Evolutionary conservation across 2,329 filamentous ascomycete genomes (phyloP), one percentile per base, ranked within the genome.

Genomic region (Didymella pomorum): DNA sequence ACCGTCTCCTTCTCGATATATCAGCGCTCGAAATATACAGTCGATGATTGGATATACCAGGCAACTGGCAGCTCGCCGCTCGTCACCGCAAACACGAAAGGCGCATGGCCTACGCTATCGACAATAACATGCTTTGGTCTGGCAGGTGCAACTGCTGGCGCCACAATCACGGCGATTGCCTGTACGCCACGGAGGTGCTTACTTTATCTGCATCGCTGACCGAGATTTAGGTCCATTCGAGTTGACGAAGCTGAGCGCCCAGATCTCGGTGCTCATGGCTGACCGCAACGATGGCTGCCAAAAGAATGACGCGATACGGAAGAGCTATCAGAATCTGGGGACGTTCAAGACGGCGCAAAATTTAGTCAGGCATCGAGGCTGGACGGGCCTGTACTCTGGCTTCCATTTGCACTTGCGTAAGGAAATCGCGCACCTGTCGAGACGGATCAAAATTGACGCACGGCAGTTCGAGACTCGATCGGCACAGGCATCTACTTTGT

Each of bases 401-500:
- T 91, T 93, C 71, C 85, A 86, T 58, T 80, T 95, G 64, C 92
- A 96, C 79, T 78, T 95, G 63, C 79, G 91, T 93, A 81, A 79
- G 89, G 57, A 16, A 8, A 37, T 25, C 9, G 12, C 20, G 18
- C 53, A 5, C 16, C 3, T 12, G 7, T 2, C 23, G 39, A 21
- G 25, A 31, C 14, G 1, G 8, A 33, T 23, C 33, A 31, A 52
- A 12, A 43, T 69, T 75, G 25, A 74, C 45, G 20, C n/a, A 21
- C 8, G 16, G 28, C 63, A 91, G 90, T 93, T 69, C 86, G 92
- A 60, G 92, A 96, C 77, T 93, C 91, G 0, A 82, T 95, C 60
- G 92, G 92, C 52, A 96, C 92, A 1, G 86, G 87, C 28, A 91
- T 94, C 57, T 96, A 96, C 76, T 96, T 96, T 72, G 91, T 91